Evolutionary conservation across 495 filamentous ascomycete species (phyloP), one percentile per base, ranked within the genome.

Genomic region (Articulospora tetracladia): DNA sequence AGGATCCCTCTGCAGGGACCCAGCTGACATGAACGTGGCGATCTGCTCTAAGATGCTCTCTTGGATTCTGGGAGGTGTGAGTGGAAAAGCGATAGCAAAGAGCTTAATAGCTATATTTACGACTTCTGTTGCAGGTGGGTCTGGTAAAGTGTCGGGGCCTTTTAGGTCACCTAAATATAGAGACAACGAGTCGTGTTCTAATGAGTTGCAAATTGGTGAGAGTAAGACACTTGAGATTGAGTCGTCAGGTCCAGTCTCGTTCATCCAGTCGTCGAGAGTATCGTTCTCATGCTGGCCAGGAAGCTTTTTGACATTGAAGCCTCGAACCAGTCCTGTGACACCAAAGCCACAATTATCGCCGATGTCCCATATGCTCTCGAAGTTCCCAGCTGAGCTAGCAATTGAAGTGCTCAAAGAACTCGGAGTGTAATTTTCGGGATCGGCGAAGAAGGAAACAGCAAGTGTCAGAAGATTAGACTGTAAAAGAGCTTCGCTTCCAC

Each of bases 11-110:
- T 96, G 91, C 19, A 97, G 77, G 44, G 78, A 83, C 0, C 83
- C 83, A 12, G 92, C 90, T 4, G 90, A 87, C 3, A 96, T 76
- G 62, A 92, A 95, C 0, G 90, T 93, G 3, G 90, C 84, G 48
- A 99, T 83, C 66, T 98, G 95, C 68, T 97, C 95, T 10, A 98
- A 79, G 23, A 93, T 89, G 66, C 94, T 95, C 70, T 98, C 94
- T 67, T 99, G 94, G 12, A 99, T 89, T 64, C 92, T 96, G 1
- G 91, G 79, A 0, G 87, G 86, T 30, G 96, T 93, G 12, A 97
- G 76, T 15, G 94, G 91, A 51, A 98, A 85, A 30, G 91, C 89
- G 54, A 95, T 86, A 10, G 92, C 91, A 72, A 99, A 98, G 0
- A 97, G 77, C 41, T 90, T 84, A 57, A 98, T 95, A 20, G 94